Conservation (phyloP, 2,329 filamentous ascomycete species). For the Cercospora berteroae region DNA sequence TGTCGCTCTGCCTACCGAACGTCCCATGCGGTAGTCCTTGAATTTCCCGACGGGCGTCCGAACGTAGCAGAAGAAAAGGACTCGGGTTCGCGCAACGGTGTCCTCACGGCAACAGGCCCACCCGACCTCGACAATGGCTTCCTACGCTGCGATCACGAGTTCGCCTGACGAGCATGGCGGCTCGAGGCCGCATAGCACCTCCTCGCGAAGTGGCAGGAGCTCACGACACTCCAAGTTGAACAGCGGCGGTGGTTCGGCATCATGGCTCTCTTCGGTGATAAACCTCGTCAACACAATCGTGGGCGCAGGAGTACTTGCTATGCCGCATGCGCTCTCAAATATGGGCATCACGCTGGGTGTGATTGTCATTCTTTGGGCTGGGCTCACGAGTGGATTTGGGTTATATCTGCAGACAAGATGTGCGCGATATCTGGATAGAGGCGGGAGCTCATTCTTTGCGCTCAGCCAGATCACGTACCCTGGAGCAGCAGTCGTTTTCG, state of each 20-base stretch:
- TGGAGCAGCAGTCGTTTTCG: conserved; percentile 91
- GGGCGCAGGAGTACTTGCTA: conserved; percentile 87
- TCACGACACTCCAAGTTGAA: conserved; percentile 66
- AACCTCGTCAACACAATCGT: conserved; percentile 97
- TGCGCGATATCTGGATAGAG: conserved; percentile 86
- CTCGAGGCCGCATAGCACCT: conserved; percentile 42
- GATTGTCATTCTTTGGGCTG: conserved; percentile 87
- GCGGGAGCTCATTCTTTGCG: conserved; percentile 90
- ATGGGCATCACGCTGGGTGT: conserved; percentile 88
- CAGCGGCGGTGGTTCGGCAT: conserved; percentile 70
- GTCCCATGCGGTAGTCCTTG: conserved; percentile 11
- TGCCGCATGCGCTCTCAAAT: conserved; percentile 93
- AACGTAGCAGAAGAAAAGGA: neutral
- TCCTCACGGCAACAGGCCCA: neutral
- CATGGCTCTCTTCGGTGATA: conserved; percentile 86
- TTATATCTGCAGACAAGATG: conserved; percentile 93
- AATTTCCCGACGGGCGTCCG: conserved; percentile 6
- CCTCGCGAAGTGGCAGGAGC: conserved; percentile 50
- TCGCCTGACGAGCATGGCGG: conserved; percentile 40
- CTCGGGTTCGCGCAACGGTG: neutral
- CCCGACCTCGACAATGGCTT: conserved; percentile 40
- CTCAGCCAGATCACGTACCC: conserved; percentile 95
- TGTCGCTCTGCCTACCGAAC: conserved; percentile 9
- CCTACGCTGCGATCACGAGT: conserved; percentile 47
- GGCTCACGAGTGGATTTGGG: conserved; percentile 82